phyloP scores from a whole-genome alignment of 805 yeast genomes.

The Vanderwaltozyma yarrowii region DNA sequence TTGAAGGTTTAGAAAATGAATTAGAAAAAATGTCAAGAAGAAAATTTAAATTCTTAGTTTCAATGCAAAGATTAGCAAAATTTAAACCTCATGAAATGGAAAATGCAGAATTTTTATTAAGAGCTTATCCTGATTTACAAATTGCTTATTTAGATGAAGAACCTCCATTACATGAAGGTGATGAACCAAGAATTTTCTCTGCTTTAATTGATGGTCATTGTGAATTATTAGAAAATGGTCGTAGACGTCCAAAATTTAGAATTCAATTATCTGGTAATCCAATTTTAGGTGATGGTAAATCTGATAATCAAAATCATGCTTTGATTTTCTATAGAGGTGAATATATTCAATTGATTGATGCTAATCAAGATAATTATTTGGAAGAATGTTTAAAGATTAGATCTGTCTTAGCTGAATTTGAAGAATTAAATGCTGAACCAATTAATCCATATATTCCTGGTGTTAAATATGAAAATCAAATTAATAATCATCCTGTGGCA shows the following conservation, averaged over 20 bases:
- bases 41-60: constrained; percentile 69
- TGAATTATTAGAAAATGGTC: constrained; percentile 57
- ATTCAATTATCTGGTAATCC: constrained; percentile 75
- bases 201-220: constrained; percentile 75
- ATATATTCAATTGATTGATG: constrained; percentile 88
- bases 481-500: constrained; percentile 81
- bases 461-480: constrained; percentile 30
- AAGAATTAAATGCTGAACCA: constrained; percentile 52
- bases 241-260: constrained; percentile 67
- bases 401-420: constrained; percentile 81
- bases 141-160: constrained; percentile 94
- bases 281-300: constrained; percentile 86
- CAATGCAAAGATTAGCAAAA: constrained; percentile 74
- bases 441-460: constrained; percentile 53
- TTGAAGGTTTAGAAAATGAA: constrained; percentile 91
- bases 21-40: constrained; percentile 81
- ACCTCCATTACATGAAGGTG: constrained; percentile 60
- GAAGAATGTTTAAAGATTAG: constrained; percentile 91
- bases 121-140: constrained; percentile 77
- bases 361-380: constrained; percentile 89
- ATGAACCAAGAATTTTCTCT: constrained; percentile 61
- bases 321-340: constrained; percentile 86
- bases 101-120: constrained; percentile 67
- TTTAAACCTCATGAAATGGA: constrained; percentile 67
- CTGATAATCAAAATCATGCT: constrained; percentile 89